These are phyloP conservation scores for Tylopilus balloui DNA, from an alignment of 768 basidiomycete species.

Conservation along the genomic window DNA sequence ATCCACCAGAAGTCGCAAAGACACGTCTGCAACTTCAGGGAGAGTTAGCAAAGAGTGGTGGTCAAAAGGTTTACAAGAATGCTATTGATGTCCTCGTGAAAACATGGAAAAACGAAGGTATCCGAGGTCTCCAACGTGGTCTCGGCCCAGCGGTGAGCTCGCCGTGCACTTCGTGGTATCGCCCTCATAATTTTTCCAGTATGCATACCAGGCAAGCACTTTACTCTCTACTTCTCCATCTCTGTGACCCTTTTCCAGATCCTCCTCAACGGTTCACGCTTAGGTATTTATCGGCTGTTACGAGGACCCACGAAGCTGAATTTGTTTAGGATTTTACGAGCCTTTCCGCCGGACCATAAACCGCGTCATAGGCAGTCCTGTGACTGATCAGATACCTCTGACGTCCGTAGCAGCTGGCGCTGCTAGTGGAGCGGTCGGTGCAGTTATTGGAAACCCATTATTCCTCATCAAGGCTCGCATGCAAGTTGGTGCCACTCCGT, in stretches of 20 bases:
- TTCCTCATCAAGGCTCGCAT: constrained; percentile 97
- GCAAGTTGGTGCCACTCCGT: constrained; percentile 51
- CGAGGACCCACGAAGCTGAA: constrained; percentile 12
- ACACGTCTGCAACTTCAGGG: constrained; percentile 96
- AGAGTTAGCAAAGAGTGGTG: constrained; percentile 76
- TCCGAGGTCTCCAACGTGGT: constrained; percentile 90
- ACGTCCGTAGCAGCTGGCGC: constrained; percentile 88
- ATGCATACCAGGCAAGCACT: constrained; percentile 78
- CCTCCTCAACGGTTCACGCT: constrained; percentile 84
- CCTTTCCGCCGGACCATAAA: constrained; percentile 78
- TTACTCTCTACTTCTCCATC: neutral
- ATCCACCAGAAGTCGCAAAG: constrained; percentile 76
- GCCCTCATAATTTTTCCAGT: constrained; percentile 43
- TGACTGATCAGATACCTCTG: constrained; percentile 61
- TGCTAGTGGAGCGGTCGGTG: constrained; percentile 84
- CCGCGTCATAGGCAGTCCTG: constrained; percentile 54
- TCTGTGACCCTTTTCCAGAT: constrained; percentile 47
- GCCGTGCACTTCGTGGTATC: neutral
- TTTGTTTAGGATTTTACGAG: constrained; percentile 84
- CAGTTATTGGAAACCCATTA: constrained; percentile 79
- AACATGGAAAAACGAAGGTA: constrained; percentile 86
- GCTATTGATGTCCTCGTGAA: constrained; percentile 84
- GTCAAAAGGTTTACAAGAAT: constrained; percentile 77
- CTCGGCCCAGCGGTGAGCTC: constrained; percentile 75
- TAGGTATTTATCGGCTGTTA: constrained; percentile 48